phyloP scores from a whole-genome alignment of 768 basidiomycete species.

The Tricholoma terreum region DNA sequence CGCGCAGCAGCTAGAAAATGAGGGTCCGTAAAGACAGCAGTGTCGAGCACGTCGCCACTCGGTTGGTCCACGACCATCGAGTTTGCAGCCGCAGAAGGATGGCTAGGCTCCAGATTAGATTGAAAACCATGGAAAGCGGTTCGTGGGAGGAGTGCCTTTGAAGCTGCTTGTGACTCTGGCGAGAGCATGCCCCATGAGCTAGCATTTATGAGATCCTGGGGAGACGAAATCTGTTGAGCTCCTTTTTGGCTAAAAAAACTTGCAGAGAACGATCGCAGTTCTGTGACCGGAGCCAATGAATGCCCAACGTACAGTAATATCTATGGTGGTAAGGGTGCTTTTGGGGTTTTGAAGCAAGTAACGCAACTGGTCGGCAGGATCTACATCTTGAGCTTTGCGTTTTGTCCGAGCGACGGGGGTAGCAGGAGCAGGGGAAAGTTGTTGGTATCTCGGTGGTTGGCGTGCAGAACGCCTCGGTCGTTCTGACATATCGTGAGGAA shows the following conservation, averaged over 20 bases:
- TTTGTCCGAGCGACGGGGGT: conserved; percentile 13
- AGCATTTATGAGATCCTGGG: conserved; percentile 47
- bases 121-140: conserved; percentile 40
- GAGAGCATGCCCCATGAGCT: conserved; percentile 46
- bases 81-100: conserved; percentile 30
- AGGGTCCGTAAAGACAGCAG: conserved; percentile 45
- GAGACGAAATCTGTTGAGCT: conserved; percentile 24
- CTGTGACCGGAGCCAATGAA: neutral
- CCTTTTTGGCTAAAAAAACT: conserved; percentile 9
- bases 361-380: conserved; percentile 34
- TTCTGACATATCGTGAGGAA: conserved; percentile 21
- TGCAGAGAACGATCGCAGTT: conserved; percentile 8
- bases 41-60: conserved; percentile 24
- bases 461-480: conserved; percentile 29
- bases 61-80: conserved; percentile 18
- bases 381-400: conserved; percentile 27
- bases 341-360: conserved; percentile 43
- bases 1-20: conserved; percentile 52
- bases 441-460: conserved; percentile 12
- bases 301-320: conserved; percentile 45
- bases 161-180: conserved; percentile 32
- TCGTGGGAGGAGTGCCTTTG: conserved; percentile 42
- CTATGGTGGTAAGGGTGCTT: conserved; percentile 46
- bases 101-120: conserved; percentile 30
- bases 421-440: neutral